Base-by-base conservation (phyloP, 495 filamentous ascomycete species). In the Hypoxylon crocopeplum region DNA sequence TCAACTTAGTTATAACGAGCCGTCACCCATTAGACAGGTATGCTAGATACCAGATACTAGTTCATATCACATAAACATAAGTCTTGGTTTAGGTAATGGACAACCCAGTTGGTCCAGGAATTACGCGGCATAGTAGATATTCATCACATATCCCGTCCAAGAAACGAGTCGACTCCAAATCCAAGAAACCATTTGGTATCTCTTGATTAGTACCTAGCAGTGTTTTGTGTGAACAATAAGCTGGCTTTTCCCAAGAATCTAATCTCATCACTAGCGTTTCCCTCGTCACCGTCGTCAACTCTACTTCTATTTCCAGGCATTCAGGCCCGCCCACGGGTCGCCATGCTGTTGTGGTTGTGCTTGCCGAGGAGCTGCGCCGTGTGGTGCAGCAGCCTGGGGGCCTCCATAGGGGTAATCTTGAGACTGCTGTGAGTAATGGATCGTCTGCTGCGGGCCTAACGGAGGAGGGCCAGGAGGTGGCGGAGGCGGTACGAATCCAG, bases 281-380 rank as follows among this genome's bases (percentile, higher is more conserved):
- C 55, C 21, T 64, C 50, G 16, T 56, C 39, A 37, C 40, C 13
- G 17, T 56, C 45, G 44, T 59, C 46, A 47, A 33, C 21, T 21
- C 25, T 20, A 1, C 7, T 38, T 49, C 77, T 70, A 96, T 74
- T 91, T 93, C 92, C 92, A 96, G 32, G 86, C 88, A 72, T 86
- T 92, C 40, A 96, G 70, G 20, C 90, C 91, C 17, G 91, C 89
- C 91, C 92, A 96, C 7, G 91, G 92, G 79, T 96, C 89, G 56
- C 72, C 69, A 11, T 62, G 56, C 20, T 55, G 45, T 34, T 82
- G 78, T 46, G 78, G 73, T 58, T 85, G 79, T 22, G 74, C 74
- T 17, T 72, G 69, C 7, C 78, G 78, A 4, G 67, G 63, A 44
- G 68, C 66, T 5, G 67, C 46, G 20, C 67, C 70, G 41, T 76